A percentile compares a stretch with the other conserved stretches of the same genome.
Conservation (phyloP, 2,329 filamentous ascomycete species). For the Pseudogymnoascus sp. region DNA sequence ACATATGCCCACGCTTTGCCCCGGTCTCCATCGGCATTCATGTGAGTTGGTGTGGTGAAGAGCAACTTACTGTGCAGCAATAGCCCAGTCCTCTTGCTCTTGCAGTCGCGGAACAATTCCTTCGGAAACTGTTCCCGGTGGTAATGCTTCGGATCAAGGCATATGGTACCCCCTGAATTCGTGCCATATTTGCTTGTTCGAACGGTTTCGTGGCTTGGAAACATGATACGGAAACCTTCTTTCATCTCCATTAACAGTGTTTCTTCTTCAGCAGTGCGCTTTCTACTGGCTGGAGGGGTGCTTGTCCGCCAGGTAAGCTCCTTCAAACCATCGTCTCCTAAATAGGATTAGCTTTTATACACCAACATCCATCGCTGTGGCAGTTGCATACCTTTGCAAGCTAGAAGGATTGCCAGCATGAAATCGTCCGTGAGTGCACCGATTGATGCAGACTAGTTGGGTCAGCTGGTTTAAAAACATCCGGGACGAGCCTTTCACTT, state of each 20-base stretch:
- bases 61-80: conserved; percentile 85
- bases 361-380: neutral
- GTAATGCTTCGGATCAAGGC: conserved; percentile 69
- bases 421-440: conserved; percentile 68
- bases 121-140: conserved; percentile 63
- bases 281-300: conserved; percentile 18
- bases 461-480: neutral
- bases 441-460: conserved; percentile 65
- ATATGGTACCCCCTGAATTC: conserved; percentile 74
- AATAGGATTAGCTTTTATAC: conserved; percentile 11
- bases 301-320: conserved; percentile 37
- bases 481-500: conserved; percentile 27
- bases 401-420: conserved; percentile 52
- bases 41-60: conserved; percentile 38
- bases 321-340: conserved; percentile 41
- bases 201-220: conserved; percentile 69
- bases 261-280: conserved; percentile 18
- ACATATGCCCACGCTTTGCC: conserved; percentile 69
- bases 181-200: conserved; percentile 56
- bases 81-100: conserved; percentile 62
- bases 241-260: conserved; percentile 28
- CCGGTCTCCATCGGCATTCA: conserved; percentile 23
- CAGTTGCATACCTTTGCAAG: conserved; percentile 44
- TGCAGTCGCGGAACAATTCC: conserved; percentile 66
- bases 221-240: conserved; percentile 66